Evolutionary conservation across 2,329 filamentous ascomycete genomes (phyloP), one percentile per base, ranked within the genome.

Genomic region (Chalara sp.): DNA sequence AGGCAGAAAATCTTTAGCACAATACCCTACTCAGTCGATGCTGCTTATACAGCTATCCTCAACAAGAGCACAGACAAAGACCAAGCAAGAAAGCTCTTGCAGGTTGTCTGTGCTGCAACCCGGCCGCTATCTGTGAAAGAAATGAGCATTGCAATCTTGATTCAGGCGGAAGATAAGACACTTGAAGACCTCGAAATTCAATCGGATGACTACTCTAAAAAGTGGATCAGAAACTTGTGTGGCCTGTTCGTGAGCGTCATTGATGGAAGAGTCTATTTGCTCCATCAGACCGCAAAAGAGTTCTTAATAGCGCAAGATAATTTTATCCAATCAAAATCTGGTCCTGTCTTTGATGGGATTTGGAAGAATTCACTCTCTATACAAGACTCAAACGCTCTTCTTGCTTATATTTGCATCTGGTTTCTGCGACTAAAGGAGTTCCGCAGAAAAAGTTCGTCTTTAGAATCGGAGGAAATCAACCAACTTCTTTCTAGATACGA

Each of bases 241-340:
- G 67, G 65, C 0, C 61, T 70, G 5, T 69, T 71, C 44, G 56
- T 72, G 2, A 60, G 49, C 28, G 56, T 71, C 13, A 50, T 63
- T 1, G 57, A 68, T 46, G 55, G 49, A 3, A 61, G 53, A 48
- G 55, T 72, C 5, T 70, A 67, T 54, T 56, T 72, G 5, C 56
- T 72, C 37, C 68, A 71, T 35, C 67, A 72, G 52, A 71, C 68
- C 1, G 69, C 66, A 0, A 68, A 59, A 48, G 67, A 70, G 41
- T 70, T 70, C 51, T 49, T 71, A 7, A 43, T 43, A 6, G 41
- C 7, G 33, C n/a, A n/a, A n/a, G n/a, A n/a, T n/a, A n/a, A n/a
- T n/a, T n/a, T n/a, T n/a, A n/a, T n/a, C n/a, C n/a, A n/a, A n/a
- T n/a, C n/a, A n/a, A n/a, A n/a, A n/a, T n/a, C n/a, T n/a, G n/a